These are phyloP conservation scores for Prunus campanulata DNA, from an alignment of 306 rosid genomes.

Conservation along the genomic window DNA sequence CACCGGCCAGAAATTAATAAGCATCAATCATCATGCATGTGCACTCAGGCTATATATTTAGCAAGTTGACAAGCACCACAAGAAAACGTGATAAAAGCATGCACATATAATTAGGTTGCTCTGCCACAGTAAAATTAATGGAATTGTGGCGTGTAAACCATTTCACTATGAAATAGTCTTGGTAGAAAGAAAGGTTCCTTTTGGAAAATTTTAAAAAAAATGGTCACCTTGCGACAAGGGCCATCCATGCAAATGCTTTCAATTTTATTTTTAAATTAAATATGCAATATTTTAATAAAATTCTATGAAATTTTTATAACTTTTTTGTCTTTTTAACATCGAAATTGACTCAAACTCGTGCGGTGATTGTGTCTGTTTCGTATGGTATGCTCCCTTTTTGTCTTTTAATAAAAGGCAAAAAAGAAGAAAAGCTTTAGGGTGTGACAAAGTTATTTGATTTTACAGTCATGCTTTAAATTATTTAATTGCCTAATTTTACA, in stretches of 20 bases:
- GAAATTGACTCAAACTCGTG: background rate
- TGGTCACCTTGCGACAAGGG: no score
- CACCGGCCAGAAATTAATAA: conserved; percentile 27
- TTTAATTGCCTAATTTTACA: background rate
- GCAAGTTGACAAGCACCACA: conserved; percentile 5
- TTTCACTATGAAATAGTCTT: background rate
- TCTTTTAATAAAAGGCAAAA: background rate
- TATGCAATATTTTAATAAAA: background rate
- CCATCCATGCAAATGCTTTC: background rate
- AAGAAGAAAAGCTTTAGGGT: background rate
- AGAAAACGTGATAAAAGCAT: background rate
- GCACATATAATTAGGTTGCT: background rate
- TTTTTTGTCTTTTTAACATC: background rate
- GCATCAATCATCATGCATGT: conserved; percentile 3
- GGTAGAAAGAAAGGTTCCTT: background rate
- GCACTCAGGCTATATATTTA: conserved; percentile 1
- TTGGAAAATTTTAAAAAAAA: no score
- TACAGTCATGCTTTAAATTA: conserved; percentile 5
- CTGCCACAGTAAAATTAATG: background rate
- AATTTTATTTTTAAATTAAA: no score
- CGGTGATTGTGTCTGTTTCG: background rate
- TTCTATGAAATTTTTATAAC: background rate
- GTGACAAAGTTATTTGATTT: conserved; percentile 7
- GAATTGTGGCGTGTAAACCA: background rate
- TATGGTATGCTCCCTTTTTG: background rate